Conservation (phyloP, 495 filamentous ascomycete species). For the Hypoxylon cercidicola region DNA sequence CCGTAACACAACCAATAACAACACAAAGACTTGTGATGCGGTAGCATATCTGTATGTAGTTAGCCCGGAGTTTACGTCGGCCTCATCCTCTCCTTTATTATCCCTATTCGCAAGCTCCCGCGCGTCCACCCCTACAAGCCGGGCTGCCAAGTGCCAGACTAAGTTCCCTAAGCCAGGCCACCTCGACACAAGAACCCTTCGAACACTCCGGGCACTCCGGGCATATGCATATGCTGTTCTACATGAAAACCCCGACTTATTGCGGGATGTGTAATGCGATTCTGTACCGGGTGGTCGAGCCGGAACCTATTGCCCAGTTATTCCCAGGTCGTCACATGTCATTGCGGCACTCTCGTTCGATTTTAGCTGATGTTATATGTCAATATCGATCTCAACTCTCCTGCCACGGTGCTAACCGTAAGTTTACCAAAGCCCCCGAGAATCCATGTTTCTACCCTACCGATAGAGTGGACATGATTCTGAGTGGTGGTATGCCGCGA, state of each 20-base stretch:
- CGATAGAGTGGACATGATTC: constrained; percentile 2
- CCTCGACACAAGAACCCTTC: no score
- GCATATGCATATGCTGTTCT: not conserved
- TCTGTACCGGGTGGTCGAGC: not conserved
- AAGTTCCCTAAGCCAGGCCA: no score
- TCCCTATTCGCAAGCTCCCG: no score
- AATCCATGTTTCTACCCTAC: constrained; percentile 1
- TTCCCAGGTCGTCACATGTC: not conserved
- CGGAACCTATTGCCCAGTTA: not conserved
- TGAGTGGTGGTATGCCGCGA: not conserved
- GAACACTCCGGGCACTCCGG: no score
- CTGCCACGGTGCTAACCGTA: not conserved
- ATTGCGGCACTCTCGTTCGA: constrained; percentile 6
- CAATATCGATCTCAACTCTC: not conserved
- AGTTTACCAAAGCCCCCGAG: constrained; percentile 4
- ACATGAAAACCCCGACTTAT: not conserved
- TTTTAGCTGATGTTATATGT: constrained; percentile 8
- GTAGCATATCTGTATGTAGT: not conserved
- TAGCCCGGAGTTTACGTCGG: no score
- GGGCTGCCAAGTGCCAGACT: no score
- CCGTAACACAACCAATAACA: constrained; percentile 10
- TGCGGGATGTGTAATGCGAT: constrained; percentile 1
- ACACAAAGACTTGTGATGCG: constrained; percentile 6
- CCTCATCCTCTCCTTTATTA: no score
- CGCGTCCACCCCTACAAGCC: no score